These are phyloP conservation scores for Ophiostoma perfectum DNA, from an alignment of 2,329 filamentous ascomycete genomes.

Conservation along the genomic window DNA sequence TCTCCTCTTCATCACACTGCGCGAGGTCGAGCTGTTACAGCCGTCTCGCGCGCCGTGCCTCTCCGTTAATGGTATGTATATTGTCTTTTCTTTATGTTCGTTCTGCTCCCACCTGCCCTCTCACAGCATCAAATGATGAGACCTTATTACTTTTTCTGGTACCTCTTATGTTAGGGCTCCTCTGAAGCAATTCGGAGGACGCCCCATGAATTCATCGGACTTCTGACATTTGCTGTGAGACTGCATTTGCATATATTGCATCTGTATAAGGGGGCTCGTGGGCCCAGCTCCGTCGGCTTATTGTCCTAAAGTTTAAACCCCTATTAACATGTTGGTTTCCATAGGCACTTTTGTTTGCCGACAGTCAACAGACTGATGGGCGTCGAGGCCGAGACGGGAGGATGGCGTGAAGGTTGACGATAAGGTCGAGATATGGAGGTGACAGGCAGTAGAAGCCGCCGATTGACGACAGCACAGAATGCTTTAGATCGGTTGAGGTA, in stretches of 20 bases:
- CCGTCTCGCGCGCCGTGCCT: background rate
- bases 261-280: background rate
- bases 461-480: background rate
- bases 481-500: background rate
- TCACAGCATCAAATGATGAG: conserved; percentile 59
- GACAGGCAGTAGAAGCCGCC: background rate
- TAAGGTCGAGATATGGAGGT: too few species aligned
- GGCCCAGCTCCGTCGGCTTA: background rate
- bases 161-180: conserved; percentile 88
- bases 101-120: background rate
- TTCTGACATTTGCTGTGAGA: conserved; percentile 55
- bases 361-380: too few species aligned
- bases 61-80: conserved; percentile 18
- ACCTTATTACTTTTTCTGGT: conserved; percentile 69
- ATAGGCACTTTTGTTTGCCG: too few species aligned
- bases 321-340: background rate
- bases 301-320: background rate
- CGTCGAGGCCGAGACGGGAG: too few species aligned
- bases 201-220: conserved; percentile 77
- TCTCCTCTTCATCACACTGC: conserved; percentile 5
- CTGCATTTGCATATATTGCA: background rate
- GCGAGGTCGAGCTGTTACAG: conserved; percentile 4
- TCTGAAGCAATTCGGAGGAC: conserved; percentile 34
- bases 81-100: background rate
- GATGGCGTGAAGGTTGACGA: too few species aligned